Base-by-base conservation (phyloP, 805 yeast species). In the Nakazawaea ishiwadae region DNA sequence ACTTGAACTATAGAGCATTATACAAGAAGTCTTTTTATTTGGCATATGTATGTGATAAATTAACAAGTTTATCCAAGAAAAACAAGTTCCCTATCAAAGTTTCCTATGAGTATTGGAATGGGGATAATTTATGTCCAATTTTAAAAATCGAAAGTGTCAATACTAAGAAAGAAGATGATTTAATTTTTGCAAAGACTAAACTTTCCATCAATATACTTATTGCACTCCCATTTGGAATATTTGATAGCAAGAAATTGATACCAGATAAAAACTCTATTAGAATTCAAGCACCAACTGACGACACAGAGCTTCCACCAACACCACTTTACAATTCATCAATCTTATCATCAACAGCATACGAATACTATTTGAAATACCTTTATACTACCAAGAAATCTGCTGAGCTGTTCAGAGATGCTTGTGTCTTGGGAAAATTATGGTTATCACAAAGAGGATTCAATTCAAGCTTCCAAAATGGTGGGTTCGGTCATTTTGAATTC, bases 401-500 rank as follows among this genome's bases (percentile, higher is more conserved):
- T 3, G 90, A 84, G 40, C 79, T 87, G 11, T 93, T 88, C 62
- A 77, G 77, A 48, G 96, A 90, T 51, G 97, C 99, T 1, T 79
- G 89, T 48, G 75, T 81, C 6, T 69, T 93, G 39, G 96, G 96
- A 3, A 74, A 90, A 48, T 65, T 93, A 42, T 93, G 99, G 99
- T 70, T 93, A 31, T 73, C 77, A 37, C 98, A 93, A 62, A 74
- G 96, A 49, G 96, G 95, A 0, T 77, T 88, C 44, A 70, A 76
- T 9, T 78, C 95, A 0, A 62, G 74, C 12, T 56, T 82, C 24
- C 68, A 75, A 14, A 68, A 74, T 32, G 77, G 77, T 35, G 98
- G 98, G 0, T 91, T 93, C 60, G 98, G 98, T 10, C 85, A 83
- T 51, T 88, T 88, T 58, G 98, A 93, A 63, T 89, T 89, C 59